These are phyloP conservation scores for Euphorbia celastroides DNA, from an alignment of 441 rosid species.

Conservation along the genomic window DNA sequence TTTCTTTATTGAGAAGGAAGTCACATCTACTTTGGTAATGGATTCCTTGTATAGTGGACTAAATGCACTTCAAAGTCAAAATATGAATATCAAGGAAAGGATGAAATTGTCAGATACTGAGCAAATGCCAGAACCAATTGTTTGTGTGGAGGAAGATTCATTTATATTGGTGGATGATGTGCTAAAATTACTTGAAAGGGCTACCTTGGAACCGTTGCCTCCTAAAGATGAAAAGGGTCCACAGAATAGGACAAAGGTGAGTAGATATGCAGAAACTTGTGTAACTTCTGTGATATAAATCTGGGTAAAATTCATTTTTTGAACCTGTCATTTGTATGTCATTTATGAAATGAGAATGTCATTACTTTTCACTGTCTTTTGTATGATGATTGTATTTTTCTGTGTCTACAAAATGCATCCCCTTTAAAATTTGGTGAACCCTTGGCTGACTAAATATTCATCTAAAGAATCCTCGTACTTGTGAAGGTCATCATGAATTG, in stretches of 20 bases:
- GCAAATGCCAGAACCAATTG: slow-evolving; percentile 83
- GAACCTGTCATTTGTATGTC: background rate
- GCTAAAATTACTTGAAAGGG: slow-evolving; percentile 66
- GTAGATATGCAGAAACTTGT: slow-evolving; percentile 12
- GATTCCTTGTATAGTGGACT: slow-evolving; percentile 91
- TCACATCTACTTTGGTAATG: slow-evolving; percentile 94
- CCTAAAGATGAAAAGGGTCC: slow-evolving; percentile 88
- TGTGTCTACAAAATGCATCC: background rate
- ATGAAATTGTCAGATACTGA: slow-evolving; percentile 48
- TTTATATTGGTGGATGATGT: slow-evolving; percentile 91
- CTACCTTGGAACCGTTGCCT: slow-evolving; percentile 77
- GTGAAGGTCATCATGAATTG: background rate
- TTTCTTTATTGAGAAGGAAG: slow-evolving; percentile 94
- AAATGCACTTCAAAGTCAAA: slow-evolving; percentile 88
- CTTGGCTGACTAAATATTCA: background rate
- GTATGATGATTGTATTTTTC: background rate
- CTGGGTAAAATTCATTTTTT: background rate
- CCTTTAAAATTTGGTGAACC: background rate
- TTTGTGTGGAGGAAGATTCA: slow-evolving; percentile 69
- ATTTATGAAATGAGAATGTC: background rate
- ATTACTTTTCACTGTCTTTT: background rate
- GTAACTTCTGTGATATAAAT: background rate
- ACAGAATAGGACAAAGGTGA: slow-evolving; percentile 78
- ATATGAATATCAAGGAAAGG: slow-evolving; percentile 59
- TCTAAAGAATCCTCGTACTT: background rate